A percentile compares a stretch with the other conserved stretches of the same genome.
These are phyloP conservation scores for Brassica hybrid DNA, from an alignment of 441 rosid genomes.

Conservation along the genomic window DNA sequence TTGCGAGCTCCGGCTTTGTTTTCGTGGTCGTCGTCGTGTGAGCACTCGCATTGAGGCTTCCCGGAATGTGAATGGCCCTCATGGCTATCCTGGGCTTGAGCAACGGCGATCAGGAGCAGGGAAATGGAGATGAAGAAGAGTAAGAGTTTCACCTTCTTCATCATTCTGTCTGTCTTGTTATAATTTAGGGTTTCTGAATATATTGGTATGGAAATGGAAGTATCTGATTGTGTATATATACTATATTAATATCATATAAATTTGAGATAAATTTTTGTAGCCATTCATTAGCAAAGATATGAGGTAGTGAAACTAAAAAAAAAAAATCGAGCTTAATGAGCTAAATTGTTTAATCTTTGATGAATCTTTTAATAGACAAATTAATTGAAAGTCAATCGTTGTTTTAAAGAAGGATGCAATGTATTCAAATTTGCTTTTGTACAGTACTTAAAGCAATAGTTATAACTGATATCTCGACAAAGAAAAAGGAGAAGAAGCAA, in stretches of 20 bases:
- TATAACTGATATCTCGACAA: background rate
- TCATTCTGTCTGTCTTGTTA: background rate
- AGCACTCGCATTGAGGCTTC: constrained; percentile 44
- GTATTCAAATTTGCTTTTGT: background rate
- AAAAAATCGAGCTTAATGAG: background rate
- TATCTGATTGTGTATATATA: constrained; percentile 29
- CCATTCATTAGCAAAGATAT: background rate
- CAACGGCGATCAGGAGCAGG: constrained; percentile 20
- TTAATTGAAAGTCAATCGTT: background rate
- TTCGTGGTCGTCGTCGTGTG: constrained; percentile 41
- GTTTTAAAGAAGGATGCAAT: background rate
- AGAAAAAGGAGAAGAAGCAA: background rate
- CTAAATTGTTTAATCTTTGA: background rate
- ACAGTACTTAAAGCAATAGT: background rate
- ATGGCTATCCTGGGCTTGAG: constrained; percentile 37
- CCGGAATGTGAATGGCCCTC: constrained; percentile 43
- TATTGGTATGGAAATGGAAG: constrained; percentile 12
- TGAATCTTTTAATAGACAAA: background rate
- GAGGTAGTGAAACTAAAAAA: background rate
- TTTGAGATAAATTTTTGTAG: background rate
- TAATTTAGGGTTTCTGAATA: constrained; percentile 18
- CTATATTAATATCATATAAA: background rate
- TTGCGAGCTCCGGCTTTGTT: constrained; percentile 48
- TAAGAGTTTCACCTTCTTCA: constrained; percentile 31
- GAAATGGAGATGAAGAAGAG: constrained; percentile 26